Evolutionary conservation across 176 grass and related monocot genomes (phyloP), one percentile per base, ranked within the genome.

Genomic region (Rhynchospora tenuis): DNA sequence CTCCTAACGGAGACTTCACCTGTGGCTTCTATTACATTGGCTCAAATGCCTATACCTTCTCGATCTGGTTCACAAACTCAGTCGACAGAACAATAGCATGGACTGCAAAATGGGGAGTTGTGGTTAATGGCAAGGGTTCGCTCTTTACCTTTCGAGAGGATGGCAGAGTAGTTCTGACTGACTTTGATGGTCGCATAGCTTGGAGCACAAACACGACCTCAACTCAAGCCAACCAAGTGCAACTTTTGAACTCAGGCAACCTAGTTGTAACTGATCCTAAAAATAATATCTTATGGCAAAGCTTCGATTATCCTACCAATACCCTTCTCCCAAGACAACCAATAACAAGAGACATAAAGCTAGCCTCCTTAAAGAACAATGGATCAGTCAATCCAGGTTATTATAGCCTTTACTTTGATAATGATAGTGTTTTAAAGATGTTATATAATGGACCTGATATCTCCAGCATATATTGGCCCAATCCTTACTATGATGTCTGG

Each of bases 231-330:
- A 47, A 69, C 7, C 28, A 56, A 74, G 81, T 84, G 46, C 59
- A 87, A 64, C 63, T 92, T 6, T 38, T 88, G 56, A 46, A 87
- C 60, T 69, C 75, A 2, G 88, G 88, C 9, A 92, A 92, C 48
- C 78, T 92, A 33, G 13, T 92, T 61, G 28, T 92, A 2, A 85
- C 81, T 19, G 72, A 85, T 55, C 28, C 22, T 22, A 38, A 28
- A 42, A 78, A 78, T 9, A 80, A 60, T 0, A 65, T 15, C 8
- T 0, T 90, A 42, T 92, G 90, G 90, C 83, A 92, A 75, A 92
- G 90, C 73, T 92, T 92, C 44, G 85, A 89, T 83, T 92, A 60
- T 55, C 88, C 90, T 33, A 88, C 88, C 9, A 62, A 92, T 42
- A 92, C 90, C 15, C 80, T 89, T 42, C 85, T 92, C 28, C 88